Conservation (phyloP, 2,329 filamentous ascomycete genomes). For the Rhexocercosporidium sp. region DNA sequence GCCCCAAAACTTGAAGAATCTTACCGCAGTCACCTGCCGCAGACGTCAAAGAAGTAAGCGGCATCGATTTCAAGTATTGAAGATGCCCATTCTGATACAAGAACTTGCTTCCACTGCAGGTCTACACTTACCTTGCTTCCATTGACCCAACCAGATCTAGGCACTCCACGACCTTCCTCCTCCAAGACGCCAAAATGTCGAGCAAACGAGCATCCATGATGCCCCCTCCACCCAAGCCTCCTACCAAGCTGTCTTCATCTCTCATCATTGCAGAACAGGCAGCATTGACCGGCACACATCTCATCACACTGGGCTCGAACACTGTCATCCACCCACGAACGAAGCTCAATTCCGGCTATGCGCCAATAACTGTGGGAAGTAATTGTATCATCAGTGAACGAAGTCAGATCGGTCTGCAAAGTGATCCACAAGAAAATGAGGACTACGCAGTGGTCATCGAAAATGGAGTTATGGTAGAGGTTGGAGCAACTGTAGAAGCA, state of each 20-base stretch:
- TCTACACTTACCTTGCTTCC: conserved; percentile 14
- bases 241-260: conserved; percentile 64
- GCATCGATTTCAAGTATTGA: conserved; percentile 26
- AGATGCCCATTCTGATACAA: conserved; percentile 27
- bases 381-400: conserved; percentile 83
- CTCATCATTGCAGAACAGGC: conserved; percentile 68
- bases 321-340: conserved; percentile 86
- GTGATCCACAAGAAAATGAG: conserved; percentile 33
- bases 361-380: conserved; percentile 80
- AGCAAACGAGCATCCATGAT: conserved; percentile 52
- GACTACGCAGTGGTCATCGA: conserved; percentile 53
- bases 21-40: neutral
- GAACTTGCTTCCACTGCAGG: conserved; percentile 24
- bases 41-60: conserved; percentile 29
- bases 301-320: conserved; percentile 78
- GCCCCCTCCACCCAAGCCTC: conserved; percentile 60
- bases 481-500: conserved; percentile 63
- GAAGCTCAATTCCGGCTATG: conserved; percentile 77
- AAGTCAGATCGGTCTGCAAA: conserved; percentile 57
- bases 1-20: neutral
- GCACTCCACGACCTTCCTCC: neutral
- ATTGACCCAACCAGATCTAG: conserved; percentile 23
- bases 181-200: conserved; percentile 34
- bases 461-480: conserved; percentile 67
- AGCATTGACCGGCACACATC: conserved; percentile 71